These are phyloP conservation scores for Orobanche coerulescens DNA, from an alignment of 257 asterid genomes.

Conservation along the genomic window DNA sequence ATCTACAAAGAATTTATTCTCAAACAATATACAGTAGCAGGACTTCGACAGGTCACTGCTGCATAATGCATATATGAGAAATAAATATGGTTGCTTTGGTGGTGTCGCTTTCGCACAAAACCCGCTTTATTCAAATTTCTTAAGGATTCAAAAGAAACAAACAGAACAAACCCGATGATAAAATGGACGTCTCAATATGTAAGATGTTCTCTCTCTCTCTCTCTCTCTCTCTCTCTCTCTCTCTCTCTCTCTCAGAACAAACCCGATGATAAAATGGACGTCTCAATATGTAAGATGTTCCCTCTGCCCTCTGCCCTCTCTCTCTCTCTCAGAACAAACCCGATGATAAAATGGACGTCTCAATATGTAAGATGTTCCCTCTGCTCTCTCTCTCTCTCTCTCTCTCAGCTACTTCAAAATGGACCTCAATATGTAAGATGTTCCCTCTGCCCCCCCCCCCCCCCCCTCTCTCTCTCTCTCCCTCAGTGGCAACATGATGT, in stretches of 20 bases:
- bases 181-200: constrained; percentile 11
- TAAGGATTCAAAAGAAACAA: background rate
- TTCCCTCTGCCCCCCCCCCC: constrained; percentile 17
- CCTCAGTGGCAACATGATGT: background rate
- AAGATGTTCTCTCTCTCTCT: no score
- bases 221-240: no score
- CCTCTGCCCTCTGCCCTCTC: constrained; percentile 21
- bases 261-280: constrained; percentile 27
- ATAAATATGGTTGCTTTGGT: background rate
- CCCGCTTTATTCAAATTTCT: background rate
- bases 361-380: constrained; percentile 20
- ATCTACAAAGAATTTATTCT: background rate
- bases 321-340: no score
- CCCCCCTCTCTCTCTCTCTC: no score
- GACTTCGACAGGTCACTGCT: background rate
- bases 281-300: constrained; percentile 23
- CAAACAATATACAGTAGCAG: background rate
- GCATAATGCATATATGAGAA: constrained; percentile 1
- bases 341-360: background rate
- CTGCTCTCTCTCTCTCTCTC: no score
- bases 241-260: constrained; percentile 22
- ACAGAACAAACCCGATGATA: constrained; percentile 17
- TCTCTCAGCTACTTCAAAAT: no score
- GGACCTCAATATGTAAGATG: constrained; percentile 34
- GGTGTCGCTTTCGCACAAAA: constrained; percentile 3